Conservation (phyloP, 73 alveolate species). For the Tetrahymena borealis region DNA sequence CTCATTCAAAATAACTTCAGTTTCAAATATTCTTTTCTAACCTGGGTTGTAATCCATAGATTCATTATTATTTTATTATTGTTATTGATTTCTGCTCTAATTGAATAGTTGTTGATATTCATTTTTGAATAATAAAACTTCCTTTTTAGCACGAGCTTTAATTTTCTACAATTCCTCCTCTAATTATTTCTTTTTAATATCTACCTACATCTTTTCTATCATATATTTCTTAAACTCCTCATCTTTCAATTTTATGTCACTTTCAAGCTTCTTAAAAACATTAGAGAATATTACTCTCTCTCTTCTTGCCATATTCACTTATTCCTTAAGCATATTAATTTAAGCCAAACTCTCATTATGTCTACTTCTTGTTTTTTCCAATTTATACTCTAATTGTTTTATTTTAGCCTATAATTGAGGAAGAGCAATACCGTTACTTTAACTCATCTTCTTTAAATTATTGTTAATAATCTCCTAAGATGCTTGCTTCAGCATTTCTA, state of each 20-base stretch:
- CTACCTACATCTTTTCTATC: neutral
- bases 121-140: neutral
- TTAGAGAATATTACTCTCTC: conserved; percentile 36
- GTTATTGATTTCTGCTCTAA: neutral
- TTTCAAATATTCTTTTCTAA: neutral
- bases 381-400: neutral
- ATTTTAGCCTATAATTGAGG: neutral
- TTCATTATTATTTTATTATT: neutral
- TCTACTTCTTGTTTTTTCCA: conserved; percentile 31
- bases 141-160: neutral
- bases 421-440: neutral
- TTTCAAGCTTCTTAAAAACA: conserved; percentile 36
- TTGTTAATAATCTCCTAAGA: neutral
- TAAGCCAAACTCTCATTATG: conserved; percentile 43
- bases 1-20: neutral
- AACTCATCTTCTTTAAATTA: neutral
- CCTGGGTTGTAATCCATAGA: neutral
- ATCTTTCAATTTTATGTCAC: conserved; percentile 42
- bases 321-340: conserved; percentile 31
- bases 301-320: conserved; percentile 38
- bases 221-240: conserved; percentile 39
- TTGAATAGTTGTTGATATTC: neutral
- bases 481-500: neutral
- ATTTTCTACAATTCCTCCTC: neutral
- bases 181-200: neutral